These are phyloP conservation scores for Arabidopsis suecica DNA, from an alignment of 345 rosid species.

Conservation along the genomic window DNA sequence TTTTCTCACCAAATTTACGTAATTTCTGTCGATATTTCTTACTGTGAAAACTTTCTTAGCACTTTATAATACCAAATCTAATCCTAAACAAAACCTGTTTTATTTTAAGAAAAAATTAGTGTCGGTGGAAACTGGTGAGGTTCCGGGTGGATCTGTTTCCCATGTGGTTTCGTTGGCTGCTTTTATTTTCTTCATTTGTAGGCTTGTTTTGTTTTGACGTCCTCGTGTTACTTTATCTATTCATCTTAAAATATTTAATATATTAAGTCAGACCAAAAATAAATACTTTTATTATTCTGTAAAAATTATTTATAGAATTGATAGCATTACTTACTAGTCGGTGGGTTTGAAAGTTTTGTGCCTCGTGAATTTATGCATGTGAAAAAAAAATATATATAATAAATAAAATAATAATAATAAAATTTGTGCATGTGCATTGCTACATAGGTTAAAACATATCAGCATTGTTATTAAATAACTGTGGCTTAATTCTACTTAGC, in stretches of 20 bases:
- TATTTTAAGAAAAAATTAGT: background rate
- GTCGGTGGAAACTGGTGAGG: slow-evolving; percentile 36
- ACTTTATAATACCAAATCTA: background rate
- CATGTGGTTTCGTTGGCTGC: slow-evolving; percentile 33
- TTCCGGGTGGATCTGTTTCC: slow-evolving; percentile 20
- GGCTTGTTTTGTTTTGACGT: slow-evolving; percentile 15
- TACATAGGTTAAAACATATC: background rate
- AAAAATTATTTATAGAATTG: background rate
- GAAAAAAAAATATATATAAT: no score
- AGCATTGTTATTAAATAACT: background rate
- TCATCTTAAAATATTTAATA: background rate
- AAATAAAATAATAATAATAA: no score
- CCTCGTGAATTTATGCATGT: slow-evolving; percentile 34
- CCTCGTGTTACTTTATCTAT: slow-evolving; percentile 19
- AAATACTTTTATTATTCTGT: background rate
- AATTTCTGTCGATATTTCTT: no score
- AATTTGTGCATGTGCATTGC: slow-evolving; percentile 29
- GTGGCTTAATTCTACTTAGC: no score
- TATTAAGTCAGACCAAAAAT: background rate
- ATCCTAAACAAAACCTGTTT: background rate
- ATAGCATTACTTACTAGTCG: slow-evolving; percentile 25
- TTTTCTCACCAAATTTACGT: no score
- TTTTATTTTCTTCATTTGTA: slow-evolving; percentile 13
- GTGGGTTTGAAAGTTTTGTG: slow-evolving; percentile 22
- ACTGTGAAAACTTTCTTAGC: no score